phyloP scores from a whole-genome alignment of 192 early-diverging fungal species.

The Chytriomyces sp. region DNA sequence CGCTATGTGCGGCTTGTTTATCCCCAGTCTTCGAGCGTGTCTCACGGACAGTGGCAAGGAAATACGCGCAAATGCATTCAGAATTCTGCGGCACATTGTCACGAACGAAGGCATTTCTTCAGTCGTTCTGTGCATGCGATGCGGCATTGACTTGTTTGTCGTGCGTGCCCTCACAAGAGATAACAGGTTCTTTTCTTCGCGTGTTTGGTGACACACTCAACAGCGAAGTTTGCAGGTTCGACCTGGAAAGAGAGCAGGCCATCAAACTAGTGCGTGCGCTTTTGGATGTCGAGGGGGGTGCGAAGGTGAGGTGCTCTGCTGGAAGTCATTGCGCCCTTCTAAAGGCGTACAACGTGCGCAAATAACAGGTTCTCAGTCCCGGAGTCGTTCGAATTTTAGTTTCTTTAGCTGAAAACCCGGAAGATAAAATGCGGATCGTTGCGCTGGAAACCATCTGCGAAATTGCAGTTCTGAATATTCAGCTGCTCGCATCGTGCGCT shows the following conservation, averaged over 20 bases:
- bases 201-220: background rate
- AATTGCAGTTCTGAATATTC: slow-evolving; percentile 68
- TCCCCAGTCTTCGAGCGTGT: slow-evolving; percentile 48
- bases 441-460: slow-evolving; percentile 81
- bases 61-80: slow-evolving; percentile 65
- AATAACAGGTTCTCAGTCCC: slow-evolving; percentile 54
- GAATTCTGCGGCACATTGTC: slow-evolving; percentile 67
- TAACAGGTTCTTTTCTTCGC: slow-evolving; percentile 51
- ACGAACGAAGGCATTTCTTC: slow-evolving; percentile 34
- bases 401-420: slow-evolving; percentile 76
- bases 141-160: slow-evolving; percentile 75
- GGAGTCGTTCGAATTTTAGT: slow-evolving; percentile 73
- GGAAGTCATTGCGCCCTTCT: too few species aligned
- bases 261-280: slow-evolving; percentile 74
- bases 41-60: slow-evolving; percentile 57
- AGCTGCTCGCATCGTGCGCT: slow-evolving; percentile 62
- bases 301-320: slow-evolving; percentile 13
- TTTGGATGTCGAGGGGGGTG: slow-evolving; percentile 69
- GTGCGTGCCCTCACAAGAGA: slow-evolving; percentile 38
- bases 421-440: slow-evolving; percentile 75
- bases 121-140: slow-evolving; percentile 50
- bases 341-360: too few species aligned
- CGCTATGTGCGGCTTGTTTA: slow-evolving; percentile 13
- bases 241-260: slow-evolving; percentile 79
- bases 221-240: slow-evolving; percentile 33